These are phyloP conservation scores for Xylaria flabelliformis DNA, from an alignment of 495 filamentous ascomycete genomes.

Conservation along the genomic window DNA sequence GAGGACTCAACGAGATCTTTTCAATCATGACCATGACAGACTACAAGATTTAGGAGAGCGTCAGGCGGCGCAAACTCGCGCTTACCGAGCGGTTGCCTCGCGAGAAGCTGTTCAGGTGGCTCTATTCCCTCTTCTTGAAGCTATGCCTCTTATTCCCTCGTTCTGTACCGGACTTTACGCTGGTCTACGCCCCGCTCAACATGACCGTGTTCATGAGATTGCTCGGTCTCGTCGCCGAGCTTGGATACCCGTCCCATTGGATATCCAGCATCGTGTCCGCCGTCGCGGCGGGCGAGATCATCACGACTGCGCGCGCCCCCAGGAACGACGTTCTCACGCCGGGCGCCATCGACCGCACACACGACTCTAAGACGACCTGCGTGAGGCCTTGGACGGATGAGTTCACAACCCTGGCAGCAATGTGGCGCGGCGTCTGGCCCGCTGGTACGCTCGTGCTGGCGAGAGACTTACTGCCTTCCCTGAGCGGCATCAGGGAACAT, in stretches of 20 bases:
- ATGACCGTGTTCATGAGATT: constrained; percentile 41
- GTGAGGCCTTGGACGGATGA: constrained; percentile 41
- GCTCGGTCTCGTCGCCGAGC: constrained; percentile 35
- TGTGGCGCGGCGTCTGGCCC: constrained; percentile 41
- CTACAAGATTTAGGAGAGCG: background rate
- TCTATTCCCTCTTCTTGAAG: constrained; percentile 45
- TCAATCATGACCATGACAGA: background rate
- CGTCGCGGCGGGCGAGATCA: constrained; percentile 36
- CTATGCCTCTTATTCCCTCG: constrained; percentile 39
- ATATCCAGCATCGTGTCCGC: constrained; percentile 36
- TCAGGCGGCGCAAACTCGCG: background rate
- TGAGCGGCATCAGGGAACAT: constrained; percentile 38
- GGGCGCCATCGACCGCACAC: constrained; percentile 25
- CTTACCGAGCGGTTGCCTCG: constrained; percentile 35
- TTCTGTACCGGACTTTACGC: background rate
- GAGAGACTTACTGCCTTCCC: constrained; percentile 29
- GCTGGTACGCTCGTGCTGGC: constrained; percentile 36
- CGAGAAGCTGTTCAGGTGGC: constrained; percentile 38
- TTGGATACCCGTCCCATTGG: constrained; percentile 50
- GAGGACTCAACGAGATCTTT: background rate
- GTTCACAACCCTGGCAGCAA: constrained; percentile 39
- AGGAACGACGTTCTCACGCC: constrained; percentile 18
- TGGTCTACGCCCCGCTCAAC: constrained; percentile 40
- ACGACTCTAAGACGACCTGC: constrained; percentile 32
- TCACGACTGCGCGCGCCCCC: constrained; percentile 41